These are phyloP conservation scores for Kurtzmaniella fragi DNA, from an alignment of 805 yeast species.

Conservation along the genomic window DNA sequence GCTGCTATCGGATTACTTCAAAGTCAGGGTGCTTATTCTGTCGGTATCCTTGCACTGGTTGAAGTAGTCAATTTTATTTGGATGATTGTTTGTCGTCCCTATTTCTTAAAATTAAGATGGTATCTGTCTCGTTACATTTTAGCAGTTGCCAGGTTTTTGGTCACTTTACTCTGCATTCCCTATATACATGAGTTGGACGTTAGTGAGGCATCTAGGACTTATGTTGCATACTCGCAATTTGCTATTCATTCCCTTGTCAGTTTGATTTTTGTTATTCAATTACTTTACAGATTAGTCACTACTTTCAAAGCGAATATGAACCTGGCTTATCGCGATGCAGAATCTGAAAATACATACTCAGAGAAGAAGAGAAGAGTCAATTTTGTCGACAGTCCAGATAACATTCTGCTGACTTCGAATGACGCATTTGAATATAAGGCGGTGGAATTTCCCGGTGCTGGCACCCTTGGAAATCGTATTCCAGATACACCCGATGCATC, in stretches of 20 bases:
- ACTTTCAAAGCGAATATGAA: constrained; percentile 20
- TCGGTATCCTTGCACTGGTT: constrained; percentile 28
- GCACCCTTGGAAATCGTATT: too few species aligned
- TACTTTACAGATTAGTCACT: constrained; percentile 21
- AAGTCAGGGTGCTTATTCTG: constrained; percentile 40
- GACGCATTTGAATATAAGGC: constrained; percentile 24
- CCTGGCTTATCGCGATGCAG: neutral
- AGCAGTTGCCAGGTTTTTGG: constrained; percentile 33
- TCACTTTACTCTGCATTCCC: constrained; percentile 40
- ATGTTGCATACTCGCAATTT: constrained; percentile 41
- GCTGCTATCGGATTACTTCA: constrained; percentile 43
- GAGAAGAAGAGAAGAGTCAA: neutral
- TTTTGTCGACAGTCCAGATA: neutral
- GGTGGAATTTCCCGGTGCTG: neutral
- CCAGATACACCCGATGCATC: too few species aligned
- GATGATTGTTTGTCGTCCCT: constrained; percentile 22
- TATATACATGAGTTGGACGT: constrained; percentile 30
- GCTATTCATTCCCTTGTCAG: constrained; percentile 34
- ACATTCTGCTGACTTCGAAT: constrained; percentile 16
- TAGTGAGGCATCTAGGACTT: constrained; percentile 34
- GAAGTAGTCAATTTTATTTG: constrained; percentile 25
- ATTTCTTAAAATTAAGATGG: constrained; percentile 21
- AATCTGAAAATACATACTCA: constrained; percentile 5
- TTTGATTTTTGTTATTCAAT: constrained; percentile 21
- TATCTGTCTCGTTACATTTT: constrained; percentile 27